Evolutionary conservation across 768 basidiomycete species (phyloP).

Genomic region (Rhizopogon vesiculosus): DNA sequence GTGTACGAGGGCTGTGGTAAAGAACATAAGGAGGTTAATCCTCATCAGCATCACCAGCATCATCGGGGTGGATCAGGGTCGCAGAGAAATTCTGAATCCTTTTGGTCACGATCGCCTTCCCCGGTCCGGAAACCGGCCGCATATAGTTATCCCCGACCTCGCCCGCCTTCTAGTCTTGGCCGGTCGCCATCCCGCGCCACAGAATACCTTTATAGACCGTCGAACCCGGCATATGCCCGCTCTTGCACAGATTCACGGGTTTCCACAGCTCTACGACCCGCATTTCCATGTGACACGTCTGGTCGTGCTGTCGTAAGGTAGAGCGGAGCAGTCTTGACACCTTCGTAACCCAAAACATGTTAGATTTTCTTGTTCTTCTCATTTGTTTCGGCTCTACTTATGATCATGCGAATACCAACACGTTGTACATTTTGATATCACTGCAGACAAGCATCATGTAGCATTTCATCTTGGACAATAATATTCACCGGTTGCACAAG

Average conservation of each 20-base stretch:
- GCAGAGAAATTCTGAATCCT: background rate
- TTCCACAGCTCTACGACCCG: conserved; percentile 29
- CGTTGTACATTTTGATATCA: background rate
- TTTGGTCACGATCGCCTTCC: conserved; percentile 6
- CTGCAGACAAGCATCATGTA: background rate
- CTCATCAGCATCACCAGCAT: background rate
- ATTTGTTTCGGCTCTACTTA: background rate
- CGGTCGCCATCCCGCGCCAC: conserved; percentile 5
- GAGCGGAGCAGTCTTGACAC: background rate
- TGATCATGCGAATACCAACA: background rate
- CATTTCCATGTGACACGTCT: conserved; percentile 17
- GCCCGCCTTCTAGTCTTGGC: background rate
- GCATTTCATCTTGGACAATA: background rate
- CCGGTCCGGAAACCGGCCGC: background rate
- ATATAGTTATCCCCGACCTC: conserved; percentile 1
- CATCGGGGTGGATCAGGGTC: conserved; percentile 1
- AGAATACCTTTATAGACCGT: conserved; percentile 24
- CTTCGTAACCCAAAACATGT: background rate
- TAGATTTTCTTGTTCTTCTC: background rate
- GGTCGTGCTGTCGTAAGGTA: background rate
- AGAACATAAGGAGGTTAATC: conserved; percentile 13
- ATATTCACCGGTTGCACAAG: background rate
- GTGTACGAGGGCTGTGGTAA: background rate
- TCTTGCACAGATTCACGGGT: conserved; percentile 28
- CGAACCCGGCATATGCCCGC: conserved; percentile 26